A percentile compares a stretch with the other conserved stretches of the same genome.
phyloP scores from a whole-genome alignment of 75 land plant genomes.

The Selaginella moellendorffii region DNA sequence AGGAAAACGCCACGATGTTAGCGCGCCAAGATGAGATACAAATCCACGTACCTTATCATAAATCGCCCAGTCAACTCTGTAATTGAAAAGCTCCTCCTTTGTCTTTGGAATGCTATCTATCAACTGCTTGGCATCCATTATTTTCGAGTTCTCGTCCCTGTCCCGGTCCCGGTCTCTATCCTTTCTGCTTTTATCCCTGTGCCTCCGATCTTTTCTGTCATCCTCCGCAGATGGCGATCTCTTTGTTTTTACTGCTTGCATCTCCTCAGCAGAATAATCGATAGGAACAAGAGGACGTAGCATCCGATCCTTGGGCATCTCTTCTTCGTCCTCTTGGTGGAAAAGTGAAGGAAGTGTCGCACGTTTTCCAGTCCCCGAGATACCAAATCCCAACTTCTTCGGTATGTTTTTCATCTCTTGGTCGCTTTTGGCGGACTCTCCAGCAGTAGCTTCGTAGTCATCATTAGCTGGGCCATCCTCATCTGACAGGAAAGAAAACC shows the following conservation, averaged over 20 bases:
- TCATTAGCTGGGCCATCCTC: no score
- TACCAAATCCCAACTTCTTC: conserved; percentile 86
- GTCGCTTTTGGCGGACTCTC: conserved; percentile 10
- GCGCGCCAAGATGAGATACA: no score
- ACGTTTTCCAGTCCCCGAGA: conserved; percentile 75
- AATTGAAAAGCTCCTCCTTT: conserved; percentile 80
- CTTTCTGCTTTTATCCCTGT: conserved; percentile 28
- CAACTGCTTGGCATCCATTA: conserved; percentile 89
- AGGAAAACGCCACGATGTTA: no score
- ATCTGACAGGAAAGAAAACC: no score
- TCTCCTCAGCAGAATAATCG: conserved; percentile 91
- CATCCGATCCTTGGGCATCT: conserved; percentile 54
- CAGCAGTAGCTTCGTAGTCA: neutral
- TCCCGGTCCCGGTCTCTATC: conserved; percentile 23
- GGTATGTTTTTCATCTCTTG: conserved; percentile 34
- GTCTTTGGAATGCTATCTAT: conserved; percentile 97
- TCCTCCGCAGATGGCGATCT: conserved; percentile 35
- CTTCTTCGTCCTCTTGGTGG: conserved; percentile 89
- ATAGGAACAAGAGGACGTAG: conserved; percentile 87
- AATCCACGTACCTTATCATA: conserved; percentile 75
- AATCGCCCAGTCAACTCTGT: conserved; percentile 72
- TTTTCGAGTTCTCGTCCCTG: conserved; percentile 53
- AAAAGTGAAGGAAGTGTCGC: conserved; percentile 86
- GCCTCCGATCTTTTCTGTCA: conserved; percentile 19
- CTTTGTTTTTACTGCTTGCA: conserved; percentile 57